Percentiles rank a stretch among this genome's conserved stretches.
These are phyloP conservation scores for Kwoniella botswanensis DNA, from an alignment of 768 basidiomycete species.

Conservation along the genomic window DNA sequence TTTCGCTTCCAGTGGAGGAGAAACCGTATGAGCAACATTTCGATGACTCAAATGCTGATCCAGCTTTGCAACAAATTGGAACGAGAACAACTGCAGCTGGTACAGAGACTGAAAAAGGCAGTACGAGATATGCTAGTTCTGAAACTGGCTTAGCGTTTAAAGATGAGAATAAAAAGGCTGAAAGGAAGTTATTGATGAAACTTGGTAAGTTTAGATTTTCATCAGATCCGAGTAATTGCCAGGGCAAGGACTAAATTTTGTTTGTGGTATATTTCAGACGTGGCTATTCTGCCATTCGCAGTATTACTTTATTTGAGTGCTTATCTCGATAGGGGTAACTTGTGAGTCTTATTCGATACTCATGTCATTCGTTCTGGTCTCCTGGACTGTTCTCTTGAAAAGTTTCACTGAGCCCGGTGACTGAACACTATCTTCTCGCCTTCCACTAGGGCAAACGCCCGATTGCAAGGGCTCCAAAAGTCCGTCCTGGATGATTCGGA, in stretches of 20 bases:
- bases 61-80: conserved; percentile 17
- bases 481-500: conserved; percentile 52
- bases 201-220: conserved; percentile 37
- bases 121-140: conserved; percentile 34
- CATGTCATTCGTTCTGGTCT: not conserved
- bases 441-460: conserved; percentile 49
- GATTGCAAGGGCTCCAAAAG: conserved; percentile 56
- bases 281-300: conserved; percentile 59
- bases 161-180: conserved; percentile 37
- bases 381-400: not conserved
- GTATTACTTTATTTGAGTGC: conserved; percentile 59
- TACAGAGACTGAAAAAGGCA: conserved; percentile 43
- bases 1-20: conserved; percentile 19
- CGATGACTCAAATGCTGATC: conserved; percentile 4
- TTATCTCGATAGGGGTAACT: conserved; percentile 60
- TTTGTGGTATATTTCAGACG: conserved; percentile 32
- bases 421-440: too few species aligned
- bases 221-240: not conserved
- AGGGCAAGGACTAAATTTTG: not conserved
- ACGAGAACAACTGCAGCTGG: conserved; percentile 23
- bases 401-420: too few species aligned
- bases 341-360: conserved; percentile 40
- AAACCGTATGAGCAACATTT: conserved; percentile 23
- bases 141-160: conserved; percentile 29
- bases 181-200: conserved; percentile 44